phyloP scores from a whole-genome alignment of 2,329 filamentous ascomycete genomes.

The Pseudogymnoascus sp. region DNA sequence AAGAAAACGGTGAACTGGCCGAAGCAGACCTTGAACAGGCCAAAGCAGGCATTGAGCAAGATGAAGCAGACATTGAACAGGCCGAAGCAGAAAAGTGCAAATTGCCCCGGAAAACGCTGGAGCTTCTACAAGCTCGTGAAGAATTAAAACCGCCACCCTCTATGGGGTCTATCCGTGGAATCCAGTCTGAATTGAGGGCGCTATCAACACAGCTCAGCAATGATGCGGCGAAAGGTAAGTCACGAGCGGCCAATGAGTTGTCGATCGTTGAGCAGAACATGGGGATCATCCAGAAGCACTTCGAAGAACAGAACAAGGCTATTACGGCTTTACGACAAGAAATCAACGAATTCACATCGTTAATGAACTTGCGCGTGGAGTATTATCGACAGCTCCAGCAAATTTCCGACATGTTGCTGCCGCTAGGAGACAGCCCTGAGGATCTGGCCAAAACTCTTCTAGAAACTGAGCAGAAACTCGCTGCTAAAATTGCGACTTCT shows the following conservation, averaged over 20 bases:
- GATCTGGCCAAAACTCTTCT: constrained; percentile 36
- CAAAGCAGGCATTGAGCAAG: constrained; percentile 34
- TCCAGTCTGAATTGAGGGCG: constrained; percentile 62
- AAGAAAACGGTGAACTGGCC: constrained; percentile 27
- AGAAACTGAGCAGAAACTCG: constrained; percentile 43
- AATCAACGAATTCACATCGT: constrained; percentile 63
- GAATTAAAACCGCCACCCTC: constrained; percentile 41
- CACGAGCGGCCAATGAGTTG: constrained; percentile 54
- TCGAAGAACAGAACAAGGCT: constrained; percentile 45
- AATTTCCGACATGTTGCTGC: constrained; percentile 77
- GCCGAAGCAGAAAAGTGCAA: constrained; percentile 47
- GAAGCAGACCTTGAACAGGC: background rate
- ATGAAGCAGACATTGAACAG: constrained; percentile 34
- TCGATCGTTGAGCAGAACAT: constrained; percentile 58
- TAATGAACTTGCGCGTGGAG: constrained; percentile 79
- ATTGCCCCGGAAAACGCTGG: constrained; percentile 54
- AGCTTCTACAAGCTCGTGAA: constrained; percentile 42
- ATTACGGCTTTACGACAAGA: constrained; percentile 53
- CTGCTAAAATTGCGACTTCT: constrained; percentile 50
- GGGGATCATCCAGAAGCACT: constrained; percentile 47
- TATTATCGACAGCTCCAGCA: constrained; percentile 87
- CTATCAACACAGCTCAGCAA: constrained; percentile 52
- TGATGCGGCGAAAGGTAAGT: constrained; percentile 45
- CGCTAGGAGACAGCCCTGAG: constrained; percentile 42
- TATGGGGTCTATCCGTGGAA: constrained; percentile 59